Conservation (phyloP, 2,329 filamentous ascomycete genomes). For the Aspergillus uvarum region DNA sequence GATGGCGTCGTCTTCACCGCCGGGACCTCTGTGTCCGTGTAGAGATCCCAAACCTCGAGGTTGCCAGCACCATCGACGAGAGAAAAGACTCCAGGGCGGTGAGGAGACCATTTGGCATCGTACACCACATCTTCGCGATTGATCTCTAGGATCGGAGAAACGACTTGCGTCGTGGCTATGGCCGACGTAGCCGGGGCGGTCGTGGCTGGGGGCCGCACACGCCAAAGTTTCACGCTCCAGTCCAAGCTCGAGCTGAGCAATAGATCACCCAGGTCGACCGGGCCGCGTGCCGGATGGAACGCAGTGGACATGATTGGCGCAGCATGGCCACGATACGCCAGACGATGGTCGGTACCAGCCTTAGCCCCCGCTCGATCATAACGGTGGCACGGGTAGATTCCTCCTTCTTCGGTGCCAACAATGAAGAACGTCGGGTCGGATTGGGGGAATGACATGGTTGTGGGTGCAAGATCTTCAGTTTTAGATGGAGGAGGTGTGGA, state of each 20-base stretch:
- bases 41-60: slow-evolving; percentile 94
- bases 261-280: slow-evolving; percentile 89
- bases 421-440: slow-evolving; percentile 97
- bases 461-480: slow-evolving; percentile 92
- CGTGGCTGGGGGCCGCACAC: slow-evolving; percentile 62
- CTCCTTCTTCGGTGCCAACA: slow-evolving; percentile 92
- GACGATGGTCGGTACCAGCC: slow-evolving; percentile 85
- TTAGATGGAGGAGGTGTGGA: slow-evolving; percentile 81
- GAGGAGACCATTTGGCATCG: slow-evolving; percentile 90
- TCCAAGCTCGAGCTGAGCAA: slow-evolving; percentile 90
- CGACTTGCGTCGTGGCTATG: slow-evolving; percentile 48
- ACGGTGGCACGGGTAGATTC: slow-evolving; percentile 92
- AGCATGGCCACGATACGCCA: slow-evolving; percentile 85
- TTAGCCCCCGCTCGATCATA: slow-evolving; percentile 98
- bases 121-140: slow-evolving; percentile 95
- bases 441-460: slow-evolving; percentile 90
- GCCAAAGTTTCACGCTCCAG: slow-evolving; percentile 98
- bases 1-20: slow-evolving; percentile 76
- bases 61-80: slow-evolving; percentile 90
- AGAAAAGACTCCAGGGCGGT: slow-evolving; percentile 91
- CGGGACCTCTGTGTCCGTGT: slow-evolving; percentile 87
- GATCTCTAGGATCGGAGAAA: slow-evolving; percentile 81
- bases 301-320: slow-evolving; percentile 94
- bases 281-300: slow-evolving; percentile 90
- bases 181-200: slow-evolving; percentile 40